Evolutionary conservation across 345 rosid species (phyloP).

Genomic region (Salix koriyanagi): DNA sequence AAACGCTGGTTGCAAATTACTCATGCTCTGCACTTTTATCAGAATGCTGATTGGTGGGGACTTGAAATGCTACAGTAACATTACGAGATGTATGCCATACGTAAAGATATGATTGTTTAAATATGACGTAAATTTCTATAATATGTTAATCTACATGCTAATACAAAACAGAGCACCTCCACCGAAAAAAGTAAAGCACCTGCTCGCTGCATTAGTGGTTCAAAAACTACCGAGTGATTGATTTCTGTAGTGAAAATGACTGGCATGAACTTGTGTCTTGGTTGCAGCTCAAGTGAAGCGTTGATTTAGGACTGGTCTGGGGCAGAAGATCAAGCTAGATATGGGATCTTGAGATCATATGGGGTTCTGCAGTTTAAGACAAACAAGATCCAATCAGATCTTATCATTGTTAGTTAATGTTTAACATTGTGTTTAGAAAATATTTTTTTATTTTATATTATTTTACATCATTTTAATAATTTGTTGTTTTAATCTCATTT

Average conservation of each 20-base stretch:
- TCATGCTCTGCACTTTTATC: too few relatives aligned
- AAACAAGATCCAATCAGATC: conserved; percentile 20
- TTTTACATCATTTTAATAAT: too few relatives aligned
- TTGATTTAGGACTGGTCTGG: neutral
- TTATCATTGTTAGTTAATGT: neutral
- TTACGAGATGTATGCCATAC: neutral
- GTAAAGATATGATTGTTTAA: neutral
- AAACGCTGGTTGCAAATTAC: too few relatives aligned
- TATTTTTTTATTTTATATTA: too few relatives aligned
- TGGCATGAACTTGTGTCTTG: neutral
- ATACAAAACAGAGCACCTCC: neutral
- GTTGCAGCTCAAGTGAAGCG: neutral
- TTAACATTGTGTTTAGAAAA: too few relatives aligned
- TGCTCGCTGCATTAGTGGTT: too few relatives aligned
- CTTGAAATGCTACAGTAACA: too few relatives aligned
- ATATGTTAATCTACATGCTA: neutral
- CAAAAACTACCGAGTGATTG: neutral
- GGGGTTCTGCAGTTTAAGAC: conserved; percentile 19
- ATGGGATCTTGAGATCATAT: conserved; percentile 3
- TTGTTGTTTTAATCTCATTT: neutral
- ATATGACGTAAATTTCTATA: too few relatives aligned
- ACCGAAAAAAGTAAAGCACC: neutral
- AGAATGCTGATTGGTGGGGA: too few relatives aligned
- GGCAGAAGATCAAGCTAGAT: neutral
- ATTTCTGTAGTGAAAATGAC: neutral